Base-by-base conservation (phyloP, 139 green algal species). In the Ettlia oleoabundans region DNA sequence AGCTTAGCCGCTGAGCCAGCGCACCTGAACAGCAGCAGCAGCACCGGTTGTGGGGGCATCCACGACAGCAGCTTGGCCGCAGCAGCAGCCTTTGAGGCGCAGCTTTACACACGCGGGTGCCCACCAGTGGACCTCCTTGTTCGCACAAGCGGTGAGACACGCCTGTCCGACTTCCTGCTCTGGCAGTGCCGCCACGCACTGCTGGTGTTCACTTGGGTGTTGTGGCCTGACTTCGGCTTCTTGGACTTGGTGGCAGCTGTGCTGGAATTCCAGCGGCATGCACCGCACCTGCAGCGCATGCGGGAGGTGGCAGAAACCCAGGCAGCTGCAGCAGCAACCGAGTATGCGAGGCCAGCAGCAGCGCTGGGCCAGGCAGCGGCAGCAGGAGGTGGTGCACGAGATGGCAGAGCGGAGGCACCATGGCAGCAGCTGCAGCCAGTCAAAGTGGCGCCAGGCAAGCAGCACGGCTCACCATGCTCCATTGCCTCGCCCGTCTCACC, bases 221-320 rank as follows among this genome's bases (percentile, higher is more conserved):
- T 99, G 66, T 99, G 96, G 96, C 96, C 96, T 0, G 92, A 95
- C 8, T 93, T 98, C 71, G 88, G 88, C 4, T 97, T 96, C 82
- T 52, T 83, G 62, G 84, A 97, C 63, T 88, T 98, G 66, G 86
- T 91, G 52, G 32, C 70, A 7, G 92, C 86, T 13, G 33, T 96
- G 18, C 26, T 93, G 80, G 43, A 86, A 26, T 96, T 88, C 78
- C 92, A 96, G 62, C 43, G 76, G 33, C 65, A 63, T n/a, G 30
- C 55, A 22, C 28, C n/a, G 0, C 35, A 64, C 35, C 81, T 89
- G 70, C 42, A 63, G n/a, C 52, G 69, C 10, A 21, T 78, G 68
- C 38, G 30, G 0, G 68, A 51, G 4, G 55, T 6, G 3, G 65
- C 65, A 0, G 51, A 58, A 21, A n/a, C n/a, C 26, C 35, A 68